These are phyloP conservation scores for Tuber melanosporum DNA, from an alignment of 495 filamentous ascomycete species.

Conservation along the genomic window DNA sequence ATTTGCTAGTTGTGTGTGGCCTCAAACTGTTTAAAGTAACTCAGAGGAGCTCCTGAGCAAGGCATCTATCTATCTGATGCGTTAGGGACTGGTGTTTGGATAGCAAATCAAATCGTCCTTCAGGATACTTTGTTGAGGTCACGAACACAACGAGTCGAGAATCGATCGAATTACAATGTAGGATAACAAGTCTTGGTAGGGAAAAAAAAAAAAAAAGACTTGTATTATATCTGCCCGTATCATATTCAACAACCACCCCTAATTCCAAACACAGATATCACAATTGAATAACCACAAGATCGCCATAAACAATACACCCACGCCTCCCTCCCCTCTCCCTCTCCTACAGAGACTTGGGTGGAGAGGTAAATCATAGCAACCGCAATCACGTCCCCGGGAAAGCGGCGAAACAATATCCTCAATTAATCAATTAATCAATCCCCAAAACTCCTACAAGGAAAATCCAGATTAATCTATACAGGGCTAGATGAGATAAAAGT, in stretches of 20 bases:
- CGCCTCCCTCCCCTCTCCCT: neutral
- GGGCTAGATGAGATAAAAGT: neutral
- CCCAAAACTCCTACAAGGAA: constrained; percentile 2
- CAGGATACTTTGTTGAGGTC: neutral
- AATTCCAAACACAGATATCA: neutral
- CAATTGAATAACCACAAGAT: neutral
- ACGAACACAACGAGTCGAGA: neutral
- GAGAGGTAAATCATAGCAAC: neutral
- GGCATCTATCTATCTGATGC: neutral
- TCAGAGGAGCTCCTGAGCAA: neutral
- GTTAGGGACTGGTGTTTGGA: neutral
- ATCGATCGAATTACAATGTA: neutral
- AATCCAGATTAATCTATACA: constrained; percentile 8
- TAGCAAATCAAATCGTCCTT: neutral
- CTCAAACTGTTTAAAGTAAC: neutral
- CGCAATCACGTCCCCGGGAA: neutral
- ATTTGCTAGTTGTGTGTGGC: neutral
- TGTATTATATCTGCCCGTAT: neutral
- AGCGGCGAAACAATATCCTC: neutral
- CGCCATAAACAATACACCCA: neutral
- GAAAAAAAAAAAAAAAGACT: neutral
- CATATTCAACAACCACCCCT: neutral
- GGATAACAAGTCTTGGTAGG: neutral
- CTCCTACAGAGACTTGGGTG: neutral
- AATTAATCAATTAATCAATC: neutral